phyloP scores from a whole-genome alignment of 2,329 filamentous ascomycete genomes.

The Aspergillus sojae region DNA sequence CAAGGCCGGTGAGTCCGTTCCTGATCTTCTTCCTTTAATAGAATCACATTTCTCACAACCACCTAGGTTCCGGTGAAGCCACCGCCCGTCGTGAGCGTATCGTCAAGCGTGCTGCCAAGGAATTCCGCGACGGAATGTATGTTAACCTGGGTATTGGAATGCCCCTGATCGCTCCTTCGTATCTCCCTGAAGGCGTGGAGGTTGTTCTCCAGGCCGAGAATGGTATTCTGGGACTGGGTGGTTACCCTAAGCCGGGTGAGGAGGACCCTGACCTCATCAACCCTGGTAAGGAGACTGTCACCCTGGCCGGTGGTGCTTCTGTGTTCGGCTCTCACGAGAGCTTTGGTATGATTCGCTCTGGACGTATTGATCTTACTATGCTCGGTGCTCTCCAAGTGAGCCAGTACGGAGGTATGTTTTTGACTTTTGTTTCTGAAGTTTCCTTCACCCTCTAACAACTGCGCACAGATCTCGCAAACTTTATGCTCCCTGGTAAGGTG shows the following conservation, averaged over 20 bases:
- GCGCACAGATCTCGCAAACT: constrained; percentile 73
- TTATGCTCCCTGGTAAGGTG: constrained; percentile 84
- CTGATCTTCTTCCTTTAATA: constrained; percentile 42
- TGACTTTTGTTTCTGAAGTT: no score
- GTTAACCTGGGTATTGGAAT: constrained; percentile 85
- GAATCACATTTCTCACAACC: constrained; percentile 34
- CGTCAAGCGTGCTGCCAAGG: constrained; percentile 75
- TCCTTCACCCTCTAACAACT: constrained; percentile 12
- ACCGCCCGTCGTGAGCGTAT: constrained; percentile 79
- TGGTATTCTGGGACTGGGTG: constrained; percentile 79
- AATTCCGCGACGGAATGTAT: constrained; percentile 87
- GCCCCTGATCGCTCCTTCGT: constrained; percentile 78
- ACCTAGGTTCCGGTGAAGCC: constrained; percentile 55
- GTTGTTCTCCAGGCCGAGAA: constrained; percentile 89
- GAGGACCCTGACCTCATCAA: constrained; percentile 81
- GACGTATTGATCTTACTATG: constrained; percentile 81
- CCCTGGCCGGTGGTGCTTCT: constrained; percentile 72
- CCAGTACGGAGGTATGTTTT: constrained; percentile 58
- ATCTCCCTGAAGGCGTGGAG: constrained; percentile 67
- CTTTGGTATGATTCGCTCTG: constrained; percentile 85
- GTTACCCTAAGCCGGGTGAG: constrained; percentile 70
- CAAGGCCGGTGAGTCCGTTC: constrained; percentile 52
- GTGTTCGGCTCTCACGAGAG: constrained; percentile 80
- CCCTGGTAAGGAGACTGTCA: constrained; percentile 86
- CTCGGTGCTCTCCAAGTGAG: constrained; percentile 81